These are phyloP conservation scores for Pholiota microspora DNA, from an alignment of 768 basidiomycete species.

Conservation along the genomic window DNA sequence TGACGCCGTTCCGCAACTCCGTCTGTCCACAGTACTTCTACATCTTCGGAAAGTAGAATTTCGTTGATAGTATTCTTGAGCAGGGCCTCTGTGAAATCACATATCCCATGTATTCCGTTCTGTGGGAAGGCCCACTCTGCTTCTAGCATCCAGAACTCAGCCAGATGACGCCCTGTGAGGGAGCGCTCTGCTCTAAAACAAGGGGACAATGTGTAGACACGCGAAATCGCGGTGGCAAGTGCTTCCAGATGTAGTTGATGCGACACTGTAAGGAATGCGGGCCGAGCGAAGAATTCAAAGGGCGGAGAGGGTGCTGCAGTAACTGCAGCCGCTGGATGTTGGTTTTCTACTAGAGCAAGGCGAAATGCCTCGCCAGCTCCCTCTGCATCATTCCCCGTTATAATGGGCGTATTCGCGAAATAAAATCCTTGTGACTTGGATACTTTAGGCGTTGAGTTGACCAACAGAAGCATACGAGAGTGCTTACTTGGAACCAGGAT, in stretches of 20 bases:
- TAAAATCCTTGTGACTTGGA: conserved; percentile 72
- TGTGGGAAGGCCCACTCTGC: conserved; percentile 72
- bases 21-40: conserved; percentile 40
- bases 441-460: background rate
- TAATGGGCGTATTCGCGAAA: conserved; percentile 79
- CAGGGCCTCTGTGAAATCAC: conserved; percentile 37
- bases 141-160: conserved; percentile 99
- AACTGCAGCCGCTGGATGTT: conserved; percentile 26
- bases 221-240: conserved; percentile 69
- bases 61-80: conserved; percentile 24
- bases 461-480: background rate
- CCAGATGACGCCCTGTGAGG: conserved; percentile 85
- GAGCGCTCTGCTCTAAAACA: conserved; percentile 93
- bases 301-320: conserved; percentile 17
- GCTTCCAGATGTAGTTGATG: conserved; percentile 96
- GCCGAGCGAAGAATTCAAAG: conserved; percentile 68
- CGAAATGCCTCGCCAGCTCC: conserved; percentile 93
- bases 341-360: conserved; percentile 41
- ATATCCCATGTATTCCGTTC: conserved; percentile 42
- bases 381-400: conserved; percentile 93
- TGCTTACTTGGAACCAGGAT: conserved; percentile 66
- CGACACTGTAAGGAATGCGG: conserved; percentile 89
- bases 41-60: conserved; percentile 20
- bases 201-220: conserved; percentile 91
- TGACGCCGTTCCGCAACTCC: conserved; percentile 31